Conservation (phyloP, 2,329 filamentous ascomycete genomes). For the Beauveria scarabaeidicola region DNA sequence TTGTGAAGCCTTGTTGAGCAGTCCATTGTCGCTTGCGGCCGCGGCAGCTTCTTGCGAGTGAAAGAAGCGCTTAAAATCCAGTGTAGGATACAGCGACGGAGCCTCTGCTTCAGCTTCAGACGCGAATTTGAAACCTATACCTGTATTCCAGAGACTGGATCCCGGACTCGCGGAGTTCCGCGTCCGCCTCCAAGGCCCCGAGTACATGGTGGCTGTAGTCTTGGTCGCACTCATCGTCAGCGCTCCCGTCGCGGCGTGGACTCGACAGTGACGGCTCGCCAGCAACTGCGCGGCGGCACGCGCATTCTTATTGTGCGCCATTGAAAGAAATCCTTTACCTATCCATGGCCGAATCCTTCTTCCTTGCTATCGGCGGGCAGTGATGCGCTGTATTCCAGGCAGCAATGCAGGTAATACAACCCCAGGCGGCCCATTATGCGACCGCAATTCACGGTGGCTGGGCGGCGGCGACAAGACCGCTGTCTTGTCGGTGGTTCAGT, state of each 20-base stretch:
- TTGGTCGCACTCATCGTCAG: background rate
- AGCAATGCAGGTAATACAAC: constrained; percentile 1
- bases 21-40: background rate
- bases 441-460: constrained; percentile 4
- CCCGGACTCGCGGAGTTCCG: background rate
- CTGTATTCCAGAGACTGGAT: constrained; percentile 21
- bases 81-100: constrained; percentile 18
- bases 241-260: background rate
- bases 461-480: background rate
- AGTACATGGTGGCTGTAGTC: background rate
- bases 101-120: constrained; percentile 17
- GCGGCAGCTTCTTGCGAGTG: constrained; percentile 1
- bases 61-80: constrained; percentile 7
- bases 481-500: background rate
- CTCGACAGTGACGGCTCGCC: background rate
- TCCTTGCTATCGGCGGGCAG: background rate
- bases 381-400: constrained; percentile 3
- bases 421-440: constrained; percentile 4
- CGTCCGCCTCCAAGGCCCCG: background rate
- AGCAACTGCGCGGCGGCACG: constrained; percentile 1
- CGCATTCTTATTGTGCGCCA: constrained; percentile 5
- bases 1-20: background rate
- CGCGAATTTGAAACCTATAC: constrained; percentile 24
- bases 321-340: background rate
- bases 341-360: background rate